Base-by-base conservation (phyloP, 2,329 filamentous ascomycete species). In the Rhynchosporium secalis region DNA sequence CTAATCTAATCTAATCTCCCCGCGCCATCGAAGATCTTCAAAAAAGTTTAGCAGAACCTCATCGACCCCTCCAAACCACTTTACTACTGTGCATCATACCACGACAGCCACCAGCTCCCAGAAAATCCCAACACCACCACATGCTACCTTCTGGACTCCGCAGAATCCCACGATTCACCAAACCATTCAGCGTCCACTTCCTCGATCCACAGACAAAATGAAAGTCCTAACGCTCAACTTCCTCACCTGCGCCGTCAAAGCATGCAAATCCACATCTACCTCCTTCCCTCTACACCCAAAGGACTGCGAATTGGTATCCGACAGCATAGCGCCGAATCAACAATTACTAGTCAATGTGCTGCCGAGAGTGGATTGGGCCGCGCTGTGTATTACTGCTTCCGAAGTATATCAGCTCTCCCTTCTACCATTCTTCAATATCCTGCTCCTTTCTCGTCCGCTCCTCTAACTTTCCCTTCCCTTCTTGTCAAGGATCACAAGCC, bases 181-280 rank as follows among this genome's bases (percentile, higher is more conserved):
- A 29, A 13, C 40, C n/a, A 4, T 13, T 10, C 33, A 28, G n/a
- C 4, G 4, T 31, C 15, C 33, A 43, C 46, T 41, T 55, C 6
- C 33, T 41, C 29, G 26, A 55, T 9, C 26, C 15, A 5, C 28
- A 8, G 4, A 43, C 15, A 65, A 48, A 56, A 99, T 99, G 95
- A 98, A 98, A 78, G 81, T 98, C 66, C 86, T 98, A 58, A 97
- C 92, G 65, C 88, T 96, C 72, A 98, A 98, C 79, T 99, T 99
- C 78, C 81, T 98, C 68, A 95, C 92, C 72, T 99, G 95, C 81
- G 94, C 95, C 65, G 90, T 96, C 75, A 98, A 97, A 82, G 83
- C 90, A 61, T 99, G 95, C 88, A 96, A 96, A 79, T 84, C 86
- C 62, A 87, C 88, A 38, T 81, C 88, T 5, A 79, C 84, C 58